Percentiles rank a stretch among this genome's conserved stretches.
These are phyloP conservation scores for Polytrichum commune DNA, from an alignment of 225 moss, liverwort and hornwort genomes.

Conservation along the genomic window DNA sequence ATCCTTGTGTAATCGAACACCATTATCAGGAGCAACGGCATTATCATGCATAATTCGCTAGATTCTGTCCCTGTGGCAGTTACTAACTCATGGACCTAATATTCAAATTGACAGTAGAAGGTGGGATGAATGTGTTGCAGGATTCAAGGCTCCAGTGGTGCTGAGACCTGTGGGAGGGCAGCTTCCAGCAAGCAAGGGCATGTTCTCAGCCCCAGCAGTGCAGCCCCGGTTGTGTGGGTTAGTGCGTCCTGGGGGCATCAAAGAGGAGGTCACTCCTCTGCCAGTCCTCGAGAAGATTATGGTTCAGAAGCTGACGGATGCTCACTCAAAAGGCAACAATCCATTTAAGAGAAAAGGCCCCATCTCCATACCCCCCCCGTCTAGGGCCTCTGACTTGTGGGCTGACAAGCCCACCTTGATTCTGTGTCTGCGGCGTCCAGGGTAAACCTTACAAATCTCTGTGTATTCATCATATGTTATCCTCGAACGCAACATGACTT, in stretches of 20 bases:
- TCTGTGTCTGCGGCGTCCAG: conserved; percentile 84
- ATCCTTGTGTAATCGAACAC: too few relatives aligned
- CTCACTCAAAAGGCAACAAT: conserved; percentile 51
- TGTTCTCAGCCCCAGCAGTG: conserved; percentile 41
- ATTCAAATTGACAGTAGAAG: neutral
- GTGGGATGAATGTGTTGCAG: neutral
- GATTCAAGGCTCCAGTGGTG: conserved; percentile 18
- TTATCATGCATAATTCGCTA: too few relatives aligned
- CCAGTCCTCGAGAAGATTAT: conserved; percentile 60
- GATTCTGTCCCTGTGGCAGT: too few relatives aligned
- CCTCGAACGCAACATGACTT: neutral
- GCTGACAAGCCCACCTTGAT: conserved; percentile 63
- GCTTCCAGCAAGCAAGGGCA: conserved; percentile 30
- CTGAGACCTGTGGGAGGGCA: conserved; percentile 9
- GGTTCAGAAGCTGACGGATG: conserved; percentile 68
- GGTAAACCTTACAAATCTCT: conserved; percentile 30
- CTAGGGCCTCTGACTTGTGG: conserved; percentile 72
- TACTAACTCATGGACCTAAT: too few relatives aligned
- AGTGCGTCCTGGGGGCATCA: conserved; percentile 28
- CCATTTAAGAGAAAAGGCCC: conserved; percentile 44
- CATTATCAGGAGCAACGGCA: too few relatives aligned
- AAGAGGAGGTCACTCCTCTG: conserved; percentile 67
- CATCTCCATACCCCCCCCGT: conserved; percentile 54
- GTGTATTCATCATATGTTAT: too few relatives aligned
- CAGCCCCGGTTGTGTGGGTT: conserved; percentile 73